Percentiles rank a stretch among this genome's conserved stretches.
These are phyloP conservation scores for Porogramme epimiltina DNA, from an alignment of 1,284 basidiomycete species.

Conservation along the genomic window DNA sequence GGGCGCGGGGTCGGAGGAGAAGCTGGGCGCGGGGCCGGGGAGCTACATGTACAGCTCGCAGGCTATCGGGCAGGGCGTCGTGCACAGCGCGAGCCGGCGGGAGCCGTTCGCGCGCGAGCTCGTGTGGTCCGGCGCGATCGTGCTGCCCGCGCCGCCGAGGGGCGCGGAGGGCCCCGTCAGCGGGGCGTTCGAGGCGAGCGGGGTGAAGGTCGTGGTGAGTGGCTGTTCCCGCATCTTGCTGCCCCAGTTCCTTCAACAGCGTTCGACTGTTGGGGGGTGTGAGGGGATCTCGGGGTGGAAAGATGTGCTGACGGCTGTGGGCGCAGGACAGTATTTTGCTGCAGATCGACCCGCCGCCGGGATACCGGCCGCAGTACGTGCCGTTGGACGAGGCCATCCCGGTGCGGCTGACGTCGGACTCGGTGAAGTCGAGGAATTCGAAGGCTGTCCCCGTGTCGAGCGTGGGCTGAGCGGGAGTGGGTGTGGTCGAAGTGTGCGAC, in stretches of 20 bases:
- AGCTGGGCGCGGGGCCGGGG: constrained; percentile 2
- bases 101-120: constrained; percentile 14
- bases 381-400: constrained; percentile 28
- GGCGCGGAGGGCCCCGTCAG: constrained; percentile 1
- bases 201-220: constrained; percentile 30
- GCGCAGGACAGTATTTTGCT: constrained; percentile 31
- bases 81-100: constrained; percentile 24
- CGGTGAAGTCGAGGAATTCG: constrained; percentile 19
- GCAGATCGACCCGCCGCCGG: constrained; percentile 25
- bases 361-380: constrained; percentile 18
- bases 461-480: neutral
- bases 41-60: constrained; percentile 22
- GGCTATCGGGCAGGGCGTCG: constrained; percentile 26
- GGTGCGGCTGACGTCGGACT: constrained; percentile 30
- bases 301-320: neutral
- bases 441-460: constrained; percentile 21
- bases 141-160: constrained; percentile 18
- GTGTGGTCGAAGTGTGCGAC: no score
- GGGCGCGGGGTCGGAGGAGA: neutral
- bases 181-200: constrained; percentile 30
- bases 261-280: no score
- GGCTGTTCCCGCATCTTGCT: neutral
- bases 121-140: constrained; percentile 32
- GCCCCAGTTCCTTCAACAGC: neutral
- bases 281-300: neutral